Evolutionary conservation across 177 flowering plant genomes (phyloP).

Genomic region (Vitis hybrid): DNA sequence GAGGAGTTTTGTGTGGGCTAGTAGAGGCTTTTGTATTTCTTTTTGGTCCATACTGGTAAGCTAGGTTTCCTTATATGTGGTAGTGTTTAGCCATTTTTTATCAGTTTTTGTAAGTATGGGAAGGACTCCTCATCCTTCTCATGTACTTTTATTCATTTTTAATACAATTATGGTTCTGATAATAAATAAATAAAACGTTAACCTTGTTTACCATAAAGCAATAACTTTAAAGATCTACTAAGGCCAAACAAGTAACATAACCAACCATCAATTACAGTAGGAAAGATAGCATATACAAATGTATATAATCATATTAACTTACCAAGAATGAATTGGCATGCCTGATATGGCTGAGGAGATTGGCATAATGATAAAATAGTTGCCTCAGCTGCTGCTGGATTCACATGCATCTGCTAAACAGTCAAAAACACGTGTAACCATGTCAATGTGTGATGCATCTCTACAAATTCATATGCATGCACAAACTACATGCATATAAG

Average conservation of each 20-base stretch:
- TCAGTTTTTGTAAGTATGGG: no score
- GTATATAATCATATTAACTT: constrained; percentile 18
- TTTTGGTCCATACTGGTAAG: no score
- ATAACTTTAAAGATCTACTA: neutral
- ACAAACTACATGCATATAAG: neutral
- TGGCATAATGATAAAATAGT: constrained; percentile 70
- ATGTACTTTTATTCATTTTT: no score
- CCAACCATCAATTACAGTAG: neutral
- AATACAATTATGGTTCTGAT: no score
- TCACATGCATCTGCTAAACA: constrained; percentile 64
- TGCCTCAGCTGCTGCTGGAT: constrained; percentile 81
- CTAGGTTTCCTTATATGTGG: no score
- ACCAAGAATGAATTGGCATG: constrained; percentile 91
- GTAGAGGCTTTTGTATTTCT: no score
- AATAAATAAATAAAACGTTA: neutral
- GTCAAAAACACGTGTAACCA: neutral
- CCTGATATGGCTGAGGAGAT: constrained; percentile 74
- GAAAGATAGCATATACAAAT: neutral
- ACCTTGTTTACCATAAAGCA: neutral
- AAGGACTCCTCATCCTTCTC: no score
- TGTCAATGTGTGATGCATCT: neutral
- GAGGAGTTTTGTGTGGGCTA: no score
- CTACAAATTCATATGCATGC: neutral
- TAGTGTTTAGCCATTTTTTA: no score
- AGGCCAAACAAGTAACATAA: neutral